phyloP scores from a whole-genome alignment of 495 filamentous ascomycete genomes.

The Baudoinia panamericana region DNA sequence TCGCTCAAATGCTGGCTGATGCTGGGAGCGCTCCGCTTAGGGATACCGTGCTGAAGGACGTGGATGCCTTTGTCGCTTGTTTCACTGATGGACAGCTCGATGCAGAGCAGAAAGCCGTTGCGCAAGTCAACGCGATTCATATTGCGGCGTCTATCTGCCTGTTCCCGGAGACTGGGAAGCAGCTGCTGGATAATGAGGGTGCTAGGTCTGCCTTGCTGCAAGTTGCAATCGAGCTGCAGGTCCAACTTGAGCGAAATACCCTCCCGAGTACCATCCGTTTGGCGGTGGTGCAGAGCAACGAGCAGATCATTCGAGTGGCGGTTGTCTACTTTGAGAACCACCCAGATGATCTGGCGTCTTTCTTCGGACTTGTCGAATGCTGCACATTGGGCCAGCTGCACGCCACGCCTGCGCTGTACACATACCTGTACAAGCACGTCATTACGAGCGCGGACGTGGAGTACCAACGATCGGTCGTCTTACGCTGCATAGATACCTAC shows the following conservation, averaged over 20 bases:
- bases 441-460: constrained; percentile 77
- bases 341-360: constrained; percentile 66
- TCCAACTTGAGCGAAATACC: constrained; percentile 51
- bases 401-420: constrained; percentile 56
- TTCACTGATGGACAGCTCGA: constrained; percentile 40
- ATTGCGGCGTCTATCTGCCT: constrained; percentile 62
- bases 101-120: constrained; percentile 45
- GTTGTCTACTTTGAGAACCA: constrained; percentile 62
- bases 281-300: constrained; percentile 75
- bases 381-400: constrained; percentile 74
- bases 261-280: constrained; percentile 62
- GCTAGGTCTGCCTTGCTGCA: constrained; percentile 55
- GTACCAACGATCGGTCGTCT: constrained; percentile 71
- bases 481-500: constrained; percentile 80
- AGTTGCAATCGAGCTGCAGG: constrained; percentile 60
- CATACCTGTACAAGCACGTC: constrained; percentile 74
- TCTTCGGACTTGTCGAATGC: constrained; percentile 79
- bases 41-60: constrained; percentile 57
- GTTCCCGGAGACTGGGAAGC: constrained; percentile 44
- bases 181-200: constrained; percentile 66
- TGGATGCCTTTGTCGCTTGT: constrained; percentile 50
- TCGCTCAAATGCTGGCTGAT: constrained; percentile 77
- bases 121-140: constrained; percentile 78
- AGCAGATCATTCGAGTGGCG: constrained; percentile 78
- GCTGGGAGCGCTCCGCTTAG: constrained; percentile 61